Conservation (phyloP, 1,284 basidiomycete species). For the Exsudoporus floridanus region DNA sequence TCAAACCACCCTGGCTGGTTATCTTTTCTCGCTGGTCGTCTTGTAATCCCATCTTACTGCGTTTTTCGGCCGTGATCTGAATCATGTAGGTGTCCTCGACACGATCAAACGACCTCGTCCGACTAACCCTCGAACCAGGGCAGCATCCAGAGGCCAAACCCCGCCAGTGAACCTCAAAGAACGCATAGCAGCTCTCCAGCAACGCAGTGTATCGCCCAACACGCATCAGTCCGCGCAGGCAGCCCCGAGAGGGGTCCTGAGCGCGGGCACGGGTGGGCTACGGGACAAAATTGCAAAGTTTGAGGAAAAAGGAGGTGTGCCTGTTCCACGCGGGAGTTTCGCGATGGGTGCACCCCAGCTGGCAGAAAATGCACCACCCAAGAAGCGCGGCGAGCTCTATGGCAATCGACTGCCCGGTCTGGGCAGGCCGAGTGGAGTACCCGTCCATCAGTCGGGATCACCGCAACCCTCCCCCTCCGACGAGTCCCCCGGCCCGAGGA, state of each 20-base stretch:
- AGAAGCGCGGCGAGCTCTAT: constrained; percentile 62
- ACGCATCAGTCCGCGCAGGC: constrained; percentile 37
- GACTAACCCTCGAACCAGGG: constrained; percentile 24
- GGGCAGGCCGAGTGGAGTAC: constrained; percentile 36
- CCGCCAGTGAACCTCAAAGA: constrained; percentile 66
- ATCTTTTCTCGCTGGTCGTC: constrained; percentile 21
- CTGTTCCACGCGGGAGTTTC: constrained; percentile 72
- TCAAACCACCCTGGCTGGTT: constrained; percentile 20
- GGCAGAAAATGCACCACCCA: constrained; percentile 44
- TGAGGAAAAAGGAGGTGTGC: constrained; percentile 71
- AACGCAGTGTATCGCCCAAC: constrained; percentile 45
- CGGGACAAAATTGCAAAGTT: constrained; percentile 76
- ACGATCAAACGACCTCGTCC: background rate
- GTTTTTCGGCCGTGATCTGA: constrained; percentile 3
- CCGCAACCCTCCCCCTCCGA: constrained; percentile 11
- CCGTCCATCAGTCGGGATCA: constrained; percentile 22
- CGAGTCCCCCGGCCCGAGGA: constrained; percentile 23
- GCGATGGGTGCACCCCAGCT: constrained; percentile 62
- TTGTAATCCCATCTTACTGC: constrained; percentile 8
- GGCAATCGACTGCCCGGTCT: constrained; percentile 64
- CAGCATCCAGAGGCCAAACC: constrained; percentile 40
- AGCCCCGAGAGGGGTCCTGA: constrained; percentile 25
- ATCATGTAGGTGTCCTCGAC: constrained; percentile 23
- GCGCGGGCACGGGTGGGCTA: constrained; percentile 41
- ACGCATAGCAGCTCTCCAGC: constrained; percentile 72